These are phyloP conservation scores for Podaxis sp. DNA, from an alignment of 768 basidiomycete species.

Conservation along the genomic window DNA sequence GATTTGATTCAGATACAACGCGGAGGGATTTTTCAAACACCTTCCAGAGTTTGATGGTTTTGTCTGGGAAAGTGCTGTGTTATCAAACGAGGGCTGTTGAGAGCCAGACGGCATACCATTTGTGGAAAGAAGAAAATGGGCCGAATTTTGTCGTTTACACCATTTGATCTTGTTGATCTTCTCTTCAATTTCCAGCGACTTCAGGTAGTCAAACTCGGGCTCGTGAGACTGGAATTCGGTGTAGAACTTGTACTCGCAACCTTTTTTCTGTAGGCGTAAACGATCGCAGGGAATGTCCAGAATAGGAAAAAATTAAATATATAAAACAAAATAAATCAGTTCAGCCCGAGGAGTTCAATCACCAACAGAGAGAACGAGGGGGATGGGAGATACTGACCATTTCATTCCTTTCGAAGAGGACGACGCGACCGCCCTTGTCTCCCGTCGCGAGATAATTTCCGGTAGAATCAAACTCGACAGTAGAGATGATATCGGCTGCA, in stretches of 20 bases:
- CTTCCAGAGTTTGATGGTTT: conserved; percentile 99
- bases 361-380: conserved; percentile 18
- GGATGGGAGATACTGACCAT: conserved; percentile 51
- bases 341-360: conserved; percentile 12
- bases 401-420: conserved; percentile 98
- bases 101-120: conserved; percentile 65
- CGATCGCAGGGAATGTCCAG: conserved; percentile 18
- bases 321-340: not conserved
- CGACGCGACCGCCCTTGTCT: conserved; percentile 98
- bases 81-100: conserved; percentile 8
- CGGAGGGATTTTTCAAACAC: conserved; percentile 98
- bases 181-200: conserved; percentile 99
- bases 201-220: conserved; percentile 99
- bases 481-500: conserved; percentile 99
- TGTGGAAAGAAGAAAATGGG: conserved; percentile 95
- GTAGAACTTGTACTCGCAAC: conserved; percentile 99
- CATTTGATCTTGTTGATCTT: conserved; percentile 99
- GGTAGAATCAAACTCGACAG: conserved; percentile 99
- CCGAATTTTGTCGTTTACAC: conserved; percentile 97
- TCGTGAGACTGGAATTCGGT: conserved; percentile 99
- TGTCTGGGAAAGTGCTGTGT: conserved; percentile 58
- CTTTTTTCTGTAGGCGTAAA: conserved; percentile 77
- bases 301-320: conserved; percentile 5
- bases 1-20: conserved; percentile 96
- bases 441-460: conserved; percentile 99